Evolutionary conservation across 352 stramenopile species (phyloP).

Genomic region (Hyaloperonospora brassicae): DNA sequence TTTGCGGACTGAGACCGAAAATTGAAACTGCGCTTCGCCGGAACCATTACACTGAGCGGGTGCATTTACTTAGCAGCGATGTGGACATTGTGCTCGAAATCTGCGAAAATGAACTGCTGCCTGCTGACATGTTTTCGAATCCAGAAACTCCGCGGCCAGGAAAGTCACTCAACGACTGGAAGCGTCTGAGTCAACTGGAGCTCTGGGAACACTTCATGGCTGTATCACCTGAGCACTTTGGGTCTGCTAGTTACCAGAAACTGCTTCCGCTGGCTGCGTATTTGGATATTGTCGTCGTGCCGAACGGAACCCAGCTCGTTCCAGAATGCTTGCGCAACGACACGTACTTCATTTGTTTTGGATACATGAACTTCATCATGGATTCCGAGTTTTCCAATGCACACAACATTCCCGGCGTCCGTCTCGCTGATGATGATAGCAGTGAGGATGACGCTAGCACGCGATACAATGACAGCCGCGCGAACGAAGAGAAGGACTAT

Average conservation of each 20-base stretch:
- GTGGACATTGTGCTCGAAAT: slow-evolving; percentile 55
- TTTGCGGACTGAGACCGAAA: slow-evolving; percentile 49
- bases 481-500: slow-evolving; percentile 2
- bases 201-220: slow-evolving; percentile 65
- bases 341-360: slow-evolving; percentile 74
- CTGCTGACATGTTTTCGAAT: slow-evolving; percentile 28
- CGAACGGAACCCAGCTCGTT: slow-evolving; percentile 32
- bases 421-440: slow-evolving; percentile 11
- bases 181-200: slow-evolving; percentile 49
- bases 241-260: slow-evolving; percentile 33
- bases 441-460: slow-evolving; percentile 1
- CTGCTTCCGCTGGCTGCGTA: slow-evolving; percentile 52
- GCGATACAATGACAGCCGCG: slow-evolving; percentile 1
- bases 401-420: slow-evolving; percentile 51
- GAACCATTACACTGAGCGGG: slow-evolving; percentile 37
- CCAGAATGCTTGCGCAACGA: slow-evolving; percentile 34
- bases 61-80: slow-evolving; percentile 44
- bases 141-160: slow-evolving; percentile 21
- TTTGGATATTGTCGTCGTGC: slow-evolving; percentile 47
- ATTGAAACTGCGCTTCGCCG: slow-evolving; percentile 42
- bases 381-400: slow-evolving; percentile 56
- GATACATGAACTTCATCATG: slow-evolving; percentile 63
- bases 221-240: slow-evolving; percentile 25
- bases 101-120: slow-evolving; percentile 56
- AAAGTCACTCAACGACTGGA: slow-evolving; percentile 43